A percentile compares a stretch with the other conserved stretches of the same genome.
These are phyloP conservation scores for Coffea humblotiana DNA, from an alignment of 305 asterid genomes.

Conservation along the genomic window DNA sequence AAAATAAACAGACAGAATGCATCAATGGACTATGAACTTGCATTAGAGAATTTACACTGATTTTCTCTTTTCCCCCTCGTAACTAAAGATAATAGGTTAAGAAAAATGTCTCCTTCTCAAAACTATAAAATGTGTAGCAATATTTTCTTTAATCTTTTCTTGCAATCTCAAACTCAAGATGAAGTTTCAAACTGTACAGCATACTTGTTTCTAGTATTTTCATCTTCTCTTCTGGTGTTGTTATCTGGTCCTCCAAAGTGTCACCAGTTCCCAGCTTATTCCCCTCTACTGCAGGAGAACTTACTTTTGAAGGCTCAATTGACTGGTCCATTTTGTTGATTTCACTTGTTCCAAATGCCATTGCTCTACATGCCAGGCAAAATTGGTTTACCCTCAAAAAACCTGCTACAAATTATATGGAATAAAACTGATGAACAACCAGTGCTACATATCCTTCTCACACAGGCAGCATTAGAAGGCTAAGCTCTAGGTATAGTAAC, in stretches of 20 bases:
- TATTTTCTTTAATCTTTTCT: background rate
- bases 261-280: background rate
- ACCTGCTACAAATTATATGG: background rate
- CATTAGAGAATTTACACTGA: background rate
- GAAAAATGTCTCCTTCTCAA: background rate
- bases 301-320: background rate
- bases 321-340: conserved; percentile 2
- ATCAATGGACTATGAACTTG: background rate
- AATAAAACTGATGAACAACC: background rate
- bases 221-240: background rate
- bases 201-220: background rate
- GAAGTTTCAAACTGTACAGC: background rate
- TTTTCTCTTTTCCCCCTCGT: background rate
- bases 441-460: background rate
- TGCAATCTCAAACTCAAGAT: background rate
- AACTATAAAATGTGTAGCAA: background rate
- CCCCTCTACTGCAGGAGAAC: background rate
- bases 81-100: background rate
- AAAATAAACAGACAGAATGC: background rate
- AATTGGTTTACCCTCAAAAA: background rate
- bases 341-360: background rate
- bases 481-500: background rate
- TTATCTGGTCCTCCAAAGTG: conserved; percentile 3
- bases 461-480: background rate
- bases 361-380: background rate